phyloP scores from a whole-genome alignment of 148 eudicot genomes.

The Arbutus unedo region DNA sequence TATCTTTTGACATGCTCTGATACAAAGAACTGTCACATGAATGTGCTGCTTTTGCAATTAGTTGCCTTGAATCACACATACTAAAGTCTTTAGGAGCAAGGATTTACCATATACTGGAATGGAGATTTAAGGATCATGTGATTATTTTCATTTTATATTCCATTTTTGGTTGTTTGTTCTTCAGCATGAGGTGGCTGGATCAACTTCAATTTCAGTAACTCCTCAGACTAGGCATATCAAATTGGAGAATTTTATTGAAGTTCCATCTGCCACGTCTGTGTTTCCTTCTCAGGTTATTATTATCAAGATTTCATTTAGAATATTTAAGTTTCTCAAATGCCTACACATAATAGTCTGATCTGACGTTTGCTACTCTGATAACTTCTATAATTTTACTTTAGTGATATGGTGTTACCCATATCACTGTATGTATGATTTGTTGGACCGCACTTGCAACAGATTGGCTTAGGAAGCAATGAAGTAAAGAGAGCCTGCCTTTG shows the following conservation, averaged over 20 bases:
- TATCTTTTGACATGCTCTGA: background rate
- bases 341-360: background rate
- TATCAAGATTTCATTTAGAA: too few species aligned
- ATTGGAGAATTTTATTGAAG: constrained; percentile 28
- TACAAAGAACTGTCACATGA: background rate
- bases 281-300: background rate
- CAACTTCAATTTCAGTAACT: constrained; percentile 32
- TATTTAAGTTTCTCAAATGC: background rate
- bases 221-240: constrained; percentile 32
- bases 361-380: background rate
- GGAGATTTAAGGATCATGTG: background rate
- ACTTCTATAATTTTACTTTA: background rate
- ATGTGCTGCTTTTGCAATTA: background rate
- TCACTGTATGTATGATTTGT: background rate
- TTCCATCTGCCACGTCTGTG: constrained; percentile 33
- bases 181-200: constrained; percentile 35
- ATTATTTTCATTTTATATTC: background rate
- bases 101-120: background rate
- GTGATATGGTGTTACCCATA: too few species aligned
- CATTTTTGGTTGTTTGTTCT: background rate
- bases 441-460: background rate
- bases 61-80: background rate
- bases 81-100: background rate
- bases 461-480: constrained; percentile 3
- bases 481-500: background rate